Base-by-base conservation (phyloP, 208 protist species). In the Angomonas desouzai region DNA sequence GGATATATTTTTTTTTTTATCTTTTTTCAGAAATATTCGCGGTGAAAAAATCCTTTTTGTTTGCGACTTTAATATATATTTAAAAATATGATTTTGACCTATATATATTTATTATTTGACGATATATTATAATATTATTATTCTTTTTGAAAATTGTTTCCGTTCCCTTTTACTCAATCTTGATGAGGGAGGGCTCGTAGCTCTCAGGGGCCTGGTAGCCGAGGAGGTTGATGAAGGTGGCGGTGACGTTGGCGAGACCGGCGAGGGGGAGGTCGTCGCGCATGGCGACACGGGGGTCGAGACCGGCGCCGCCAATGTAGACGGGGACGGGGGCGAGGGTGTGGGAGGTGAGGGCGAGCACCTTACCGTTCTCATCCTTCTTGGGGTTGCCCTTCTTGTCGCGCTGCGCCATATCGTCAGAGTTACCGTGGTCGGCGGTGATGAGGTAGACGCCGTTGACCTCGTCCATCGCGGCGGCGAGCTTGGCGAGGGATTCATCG, bases 381-480 rank as follows among this genome's bases (percentile, higher is more conserved):
- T 88, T 23, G 36, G 87, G 89, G 72, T 93, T 96, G 25, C 86
- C 91, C 74, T 96, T 94, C 71, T 97, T 95, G 69, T 97, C 91
- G 48, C 92, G 81, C 76, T 97, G 90, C 27, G 78, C 86, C 93
- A 98, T 97, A 62, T 98, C 92, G 61, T 98, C 96, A 3, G 91
- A 88, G 81, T 98, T 98, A 48, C 96, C 96, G 81, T 98, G 96
- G 51, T 98, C 96, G 16, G 94, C 92, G 13, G 93, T 97, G 34
- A 98, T 75, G 40, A 98, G 57, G 69, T 86, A 93, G 30, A 96
- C 67, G 62, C 93, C 96, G 57, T 84, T 86, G 55, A 92, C 55
- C 32, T 72, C 71, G 59, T 97, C 81, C 11, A 98, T 91, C n/a
- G 79, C 93, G 27, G 80, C 77, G 29, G 85, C 76, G 32, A 98